Evolutionary conservation across 768 basidiomycete species (phyloP).

Genomic region (Pleurotus pulmonarius): DNA sequence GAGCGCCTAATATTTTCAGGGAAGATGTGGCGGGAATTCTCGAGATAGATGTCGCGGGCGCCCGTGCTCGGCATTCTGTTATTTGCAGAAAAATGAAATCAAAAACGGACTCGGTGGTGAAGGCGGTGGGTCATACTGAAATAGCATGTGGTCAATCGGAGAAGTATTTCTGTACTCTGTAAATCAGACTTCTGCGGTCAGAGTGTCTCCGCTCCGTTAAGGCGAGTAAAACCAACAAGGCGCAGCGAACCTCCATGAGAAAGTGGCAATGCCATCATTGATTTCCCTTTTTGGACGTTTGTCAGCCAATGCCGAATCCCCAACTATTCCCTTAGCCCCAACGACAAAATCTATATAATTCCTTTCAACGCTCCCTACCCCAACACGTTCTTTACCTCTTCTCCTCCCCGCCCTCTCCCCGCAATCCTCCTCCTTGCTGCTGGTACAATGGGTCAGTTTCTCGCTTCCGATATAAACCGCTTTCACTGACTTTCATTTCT

Average conservation of each 20-base stretch:
- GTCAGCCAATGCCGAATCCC: constrained; percentile 25
- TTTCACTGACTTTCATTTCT: constrained; percentile 6
- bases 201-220: not conserved
- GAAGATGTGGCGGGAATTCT: no score
- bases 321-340: constrained; percentile 19
- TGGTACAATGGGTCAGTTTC: constrained; percentile 34
- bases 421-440: no score
- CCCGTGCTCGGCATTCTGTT: not conserved
- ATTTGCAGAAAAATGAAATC: no score
- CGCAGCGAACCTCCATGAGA: not conserved
- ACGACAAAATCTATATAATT: constrained; percentile 27
- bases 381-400: constrained; percentile 2
- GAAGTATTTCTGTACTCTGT: not conserved
- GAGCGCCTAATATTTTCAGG: no score
- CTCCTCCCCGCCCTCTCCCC: constrained; percentile 7
- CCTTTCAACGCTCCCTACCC: constrained; percentile 8
- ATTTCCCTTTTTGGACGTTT: constrained; percentile 4
- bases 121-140: not conserved
- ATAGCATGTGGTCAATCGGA: not conserved
- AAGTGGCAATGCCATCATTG: not conserved
- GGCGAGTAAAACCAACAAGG: not conserved
- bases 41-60: not conserved
- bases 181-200: not conserved
- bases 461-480: not conserved
- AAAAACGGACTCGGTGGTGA: not conserved